Base-by-base conservation (phyloP, 441 rosid species). In the Bocquillonia castaneifolia region DNA sequence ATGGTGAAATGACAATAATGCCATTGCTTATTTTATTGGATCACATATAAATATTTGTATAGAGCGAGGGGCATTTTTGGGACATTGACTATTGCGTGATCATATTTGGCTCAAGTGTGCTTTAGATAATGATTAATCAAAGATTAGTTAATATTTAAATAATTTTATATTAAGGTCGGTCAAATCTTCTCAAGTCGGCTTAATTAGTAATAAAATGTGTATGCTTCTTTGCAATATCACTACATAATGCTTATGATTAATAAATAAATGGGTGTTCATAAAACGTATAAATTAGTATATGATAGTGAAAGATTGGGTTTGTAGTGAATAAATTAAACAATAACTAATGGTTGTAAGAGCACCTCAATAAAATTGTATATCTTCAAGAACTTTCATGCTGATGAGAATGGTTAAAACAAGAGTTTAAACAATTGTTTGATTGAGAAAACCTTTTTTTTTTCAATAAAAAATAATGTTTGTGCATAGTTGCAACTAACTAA, bases 291-390 rank as follows among this genome's bases (percentile, higher is more conserved):
- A 39, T 34, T 42, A 67, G 32, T 7, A 18, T 40, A 17, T 44
- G 54, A 44, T 5, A 9, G 40, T 10, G 67, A 48, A 45, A 23
- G 63, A 45, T 70, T 34, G 50, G 64, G 29, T 22, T 23, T 42
- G 32, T 0, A 34, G 69, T 25, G 48, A 73, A 69, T 70, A 69
- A 71, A 73, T 1, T 68, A n/a, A n/a, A 83, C 57, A 31, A 62
- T 65, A 63, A 34, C 42, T 47, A 37, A 68, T 77, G 85, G 87
- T 4, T 67, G 54, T 32, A 48, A 74, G 65, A 58, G 74, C 48
- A 22, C 7, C 45, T 22, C 10, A 57, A 72, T 61, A 63, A 78
- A 69, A 39, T 50, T 64, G 5, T 59, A 64, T 76, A 72, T 64
- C 67, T 39, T 14, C 20, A 22, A 51, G 70, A 71, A 73, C 60